Evolutionary conservation across 768 basidiomycete species (phyloP), one percentile per base, ranked within the genome.

Genomic region (Pleurotus sapidus): DNA sequence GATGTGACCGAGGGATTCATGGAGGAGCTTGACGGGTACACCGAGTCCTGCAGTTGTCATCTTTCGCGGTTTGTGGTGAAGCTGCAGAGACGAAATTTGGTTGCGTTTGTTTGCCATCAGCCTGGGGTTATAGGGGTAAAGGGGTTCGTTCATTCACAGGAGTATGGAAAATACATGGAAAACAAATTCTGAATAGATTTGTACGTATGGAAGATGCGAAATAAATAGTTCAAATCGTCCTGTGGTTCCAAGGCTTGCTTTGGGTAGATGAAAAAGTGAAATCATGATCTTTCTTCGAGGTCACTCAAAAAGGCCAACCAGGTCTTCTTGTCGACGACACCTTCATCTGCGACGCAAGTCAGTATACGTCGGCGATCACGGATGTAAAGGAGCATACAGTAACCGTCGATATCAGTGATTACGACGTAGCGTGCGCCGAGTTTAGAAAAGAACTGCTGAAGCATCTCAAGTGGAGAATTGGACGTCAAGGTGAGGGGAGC

Each of bases 1-100:
- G 56, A 98, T 78, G 67, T 99, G 97, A 18, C 97, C 97, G 25
- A 98, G 78, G 56, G 93, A 91, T 77, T 98, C 97, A 68, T 98
- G 96, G 45, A 98, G 79, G 49, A 99, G 84, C 73, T 98, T 98
- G 61, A 97, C 91, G 59, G 96, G 96, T 57, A 98, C 91, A 70
- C 95, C 95, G 59, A 97, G 83, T 61, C 92, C 86, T 70, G 86
- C 69, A 62, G 65, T 80, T 43, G 77, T 73, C 80, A 81, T 82
- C 56, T 68, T 75, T 34, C 65, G 68, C 60, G 64, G 59, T 60
- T 57, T 39, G 46, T 43, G 56, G 38, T 15, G 27, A 53, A 39
- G 46, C 20, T n/a, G 14, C 17, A 12, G 15, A 45, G 17, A 17
- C 17, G 8, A 45, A 34, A 7, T 0, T 25, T 17, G 23, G 23